Evolutionary conservation across 192 early-diverging fungal genomes (phyloP).

Genomic region (Jimgerdemannia flammicorona): DNA sequence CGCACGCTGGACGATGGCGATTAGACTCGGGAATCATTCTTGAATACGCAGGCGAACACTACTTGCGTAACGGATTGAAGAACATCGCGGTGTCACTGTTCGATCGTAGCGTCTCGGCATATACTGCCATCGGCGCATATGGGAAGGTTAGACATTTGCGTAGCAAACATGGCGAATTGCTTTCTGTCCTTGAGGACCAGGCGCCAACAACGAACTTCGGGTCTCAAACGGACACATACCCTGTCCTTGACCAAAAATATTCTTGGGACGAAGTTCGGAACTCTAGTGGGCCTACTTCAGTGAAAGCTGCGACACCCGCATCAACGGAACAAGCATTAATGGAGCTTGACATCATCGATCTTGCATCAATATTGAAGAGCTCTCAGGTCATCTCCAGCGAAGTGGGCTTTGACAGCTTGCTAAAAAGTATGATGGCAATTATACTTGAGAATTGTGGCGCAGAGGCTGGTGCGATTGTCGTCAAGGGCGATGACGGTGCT

Average conservation of each 20-base stretch:
- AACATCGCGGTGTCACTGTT: slow-evolving; percentile 19
- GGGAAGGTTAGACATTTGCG: slow-evolving; percentile 24
- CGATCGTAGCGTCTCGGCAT: slow-evolving; percentile 8
- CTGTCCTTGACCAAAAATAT: slow-evolving; percentile 15
- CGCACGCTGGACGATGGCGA: slow-evolving; percentile 20
- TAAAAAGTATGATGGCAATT: slow-evolving; percentile 32
- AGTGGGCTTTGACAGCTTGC: slow-evolving; percentile 29
- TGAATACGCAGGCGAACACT: slow-evolving; percentile 29
- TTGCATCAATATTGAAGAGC: slow-evolving; percentile 31
- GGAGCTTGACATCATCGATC: slow-evolving; percentile 28
- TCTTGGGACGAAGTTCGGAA: slow-evolving; percentile 15
- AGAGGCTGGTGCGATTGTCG: slow-evolving; percentile 30
- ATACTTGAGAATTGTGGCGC: slow-evolving; percentile 33
- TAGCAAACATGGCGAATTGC: slow-evolving; percentile 6
- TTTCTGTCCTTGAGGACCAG: slow-evolving; percentile 7
- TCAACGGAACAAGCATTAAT: slow-evolving; percentile 27
- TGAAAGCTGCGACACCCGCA: slow-evolving; percentile 12
- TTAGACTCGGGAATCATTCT: slow-evolving; percentile 21
- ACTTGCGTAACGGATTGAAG: slow-evolving; percentile 11
- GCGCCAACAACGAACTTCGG: slow-evolving; percentile 9
- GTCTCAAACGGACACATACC: slow-evolving; percentile 24
- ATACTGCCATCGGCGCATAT: slow-evolving; percentile 19
- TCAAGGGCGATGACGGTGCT: slow-evolving; percentile 19
- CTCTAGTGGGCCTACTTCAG: slow-evolving; percentile 12
- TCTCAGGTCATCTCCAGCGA: slow-evolving; percentile 31